Conservation (phyloP, 208 protist genomes). For the Zelonia costaricensis region DNA sequence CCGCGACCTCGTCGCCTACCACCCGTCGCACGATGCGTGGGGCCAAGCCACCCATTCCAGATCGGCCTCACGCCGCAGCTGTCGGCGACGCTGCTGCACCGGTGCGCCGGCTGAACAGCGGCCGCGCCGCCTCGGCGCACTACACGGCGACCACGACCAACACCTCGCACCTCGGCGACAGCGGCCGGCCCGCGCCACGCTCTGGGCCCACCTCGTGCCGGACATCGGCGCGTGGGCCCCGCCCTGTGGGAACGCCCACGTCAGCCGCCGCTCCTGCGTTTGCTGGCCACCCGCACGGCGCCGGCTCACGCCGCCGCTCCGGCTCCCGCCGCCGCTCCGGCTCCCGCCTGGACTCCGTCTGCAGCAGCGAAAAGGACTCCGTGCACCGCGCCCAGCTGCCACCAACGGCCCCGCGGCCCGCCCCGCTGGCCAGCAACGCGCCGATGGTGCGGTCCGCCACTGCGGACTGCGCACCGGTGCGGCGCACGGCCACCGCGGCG, state of each 20-base stretch:
- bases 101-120: neutral
- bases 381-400: slow-evolving; percentile 2
- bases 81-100: too few species aligned
- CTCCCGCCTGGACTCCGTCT: slow-evolving; percentile 13
- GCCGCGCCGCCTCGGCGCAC: neutral
- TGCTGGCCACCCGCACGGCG: too few species aligned
- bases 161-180: slow-evolving; percentile 3
- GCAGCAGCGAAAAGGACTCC: slow-evolving; percentile 16
- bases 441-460: neutral
- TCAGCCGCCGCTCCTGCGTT: neutral
- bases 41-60: slow-evolving; percentile 1
- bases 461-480: neutral
- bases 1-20: neutral
- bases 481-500: neutral
- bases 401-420: slow-evolving; percentile 9
- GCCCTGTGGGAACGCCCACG: neutral
- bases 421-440: neutral
- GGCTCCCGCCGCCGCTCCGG: slow-evolving; percentile 1
- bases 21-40: slow-evolving; percentile 7
- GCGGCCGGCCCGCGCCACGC: neutral
- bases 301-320: neutral
- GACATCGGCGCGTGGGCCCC: neutral
- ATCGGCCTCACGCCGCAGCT: neutral
- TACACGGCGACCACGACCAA: slow-evolving; percentile 1
- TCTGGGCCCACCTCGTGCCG: too few species aligned